Conservation (phyloP, 148 eudicot species). For the Rhododendron mucronatum region DNA sequence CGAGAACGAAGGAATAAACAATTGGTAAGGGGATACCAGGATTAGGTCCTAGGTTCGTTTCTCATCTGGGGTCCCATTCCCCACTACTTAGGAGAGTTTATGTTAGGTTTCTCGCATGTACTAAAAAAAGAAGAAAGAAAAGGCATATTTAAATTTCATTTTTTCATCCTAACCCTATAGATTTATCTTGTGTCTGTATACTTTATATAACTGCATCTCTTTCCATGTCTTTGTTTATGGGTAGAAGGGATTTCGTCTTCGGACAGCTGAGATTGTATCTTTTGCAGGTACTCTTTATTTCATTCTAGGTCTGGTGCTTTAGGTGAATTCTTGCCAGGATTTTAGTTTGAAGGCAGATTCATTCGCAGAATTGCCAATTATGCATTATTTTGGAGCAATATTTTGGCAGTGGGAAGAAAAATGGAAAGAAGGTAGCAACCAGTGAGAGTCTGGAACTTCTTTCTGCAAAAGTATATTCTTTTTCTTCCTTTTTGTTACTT, state of each 20-base stretch:
- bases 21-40: not conserved
- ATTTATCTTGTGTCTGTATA: not conserved
- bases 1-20: not conserved
- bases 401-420: slow-evolving; percentile 2
- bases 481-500: not conserved
- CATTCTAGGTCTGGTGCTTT: slow-evolving; percentile 10
- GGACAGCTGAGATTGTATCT: not conserved
- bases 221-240: not conserved
- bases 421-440: not conserved
- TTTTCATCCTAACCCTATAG: not conserved
- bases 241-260: not conserved
- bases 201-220: not conserved
- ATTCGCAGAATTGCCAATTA: not conserved
- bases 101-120: not conserved
- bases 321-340: slow-evolving; percentile 14
- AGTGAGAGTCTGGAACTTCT: not conserved
- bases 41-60: not conserved
- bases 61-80: not conserved
- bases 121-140: not conserved
- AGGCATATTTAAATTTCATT: not conserved
- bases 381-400: not conserved
- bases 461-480: not conserved
- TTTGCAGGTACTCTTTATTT: slow-evolving; percentile 5
- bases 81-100: not conserved
- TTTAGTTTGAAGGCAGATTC: slow-evolving; percentile 14